These are phyloP conservation scores for Dipodascus albidus DNA, from an alignment of 805 yeast species.

Conservation along the genomic window DNA sequence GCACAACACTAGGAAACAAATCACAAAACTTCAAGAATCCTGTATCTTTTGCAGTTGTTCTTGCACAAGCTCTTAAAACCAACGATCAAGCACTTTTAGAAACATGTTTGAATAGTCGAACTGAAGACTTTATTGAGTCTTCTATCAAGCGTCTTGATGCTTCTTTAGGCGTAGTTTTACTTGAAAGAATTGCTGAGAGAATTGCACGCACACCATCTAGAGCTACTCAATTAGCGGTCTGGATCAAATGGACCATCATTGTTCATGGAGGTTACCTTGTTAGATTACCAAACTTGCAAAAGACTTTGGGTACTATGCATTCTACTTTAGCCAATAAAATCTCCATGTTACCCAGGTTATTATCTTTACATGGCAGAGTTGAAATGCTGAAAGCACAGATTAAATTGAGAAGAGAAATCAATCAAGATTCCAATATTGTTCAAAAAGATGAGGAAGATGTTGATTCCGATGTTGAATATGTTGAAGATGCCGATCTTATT, in stretches of 20 bases:
- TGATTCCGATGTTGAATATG: slow-evolving; percentile 26
- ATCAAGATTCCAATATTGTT: slow-evolving; percentile 23
- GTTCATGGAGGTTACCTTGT: slow-evolving; percentile 56
- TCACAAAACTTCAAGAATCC: slow-evolving; percentile 42
- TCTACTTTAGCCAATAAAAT: slow-evolving; percentile 43
- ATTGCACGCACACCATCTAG: slow-evolving; percentile 45
- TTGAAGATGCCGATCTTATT: slow-evolving; percentile 28
- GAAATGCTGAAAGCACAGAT: slow-evolving; percentile 69
- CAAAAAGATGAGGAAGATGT: slow-evolving; percentile 24
- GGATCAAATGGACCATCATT: slow-evolving; percentile 77
- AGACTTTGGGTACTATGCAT: slow-evolving; percentile 46
- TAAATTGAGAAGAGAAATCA: slow-evolving; percentile 45
- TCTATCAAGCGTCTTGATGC: slow-evolving; percentile 45
- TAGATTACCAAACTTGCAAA: slow-evolving; percentile 39
- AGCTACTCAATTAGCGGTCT: slow-evolving; percentile 38
- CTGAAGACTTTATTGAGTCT: slow-evolving; percentile 39
- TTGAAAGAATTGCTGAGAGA: slow-evolving; percentile 35
- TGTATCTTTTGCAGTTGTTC: slow-evolving; percentile 73
- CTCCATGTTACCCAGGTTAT: slow-evolving; percentile 50
- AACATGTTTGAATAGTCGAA: slow-evolving; percentile 52
- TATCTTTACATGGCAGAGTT: slow-evolving; percentile 78
- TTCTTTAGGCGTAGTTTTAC: slow-evolving; percentile 31
- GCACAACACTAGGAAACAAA: slow-evolving; percentile 2
- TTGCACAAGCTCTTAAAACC: slow-evolving; percentile 78
- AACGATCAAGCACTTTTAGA: slow-evolving; percentile 82